These are phyloP conservation scores for Spizellomyces sp. DNA, from an alignment of 192 early-diverging fungal species.

Conservation along the genomic window DNA sequence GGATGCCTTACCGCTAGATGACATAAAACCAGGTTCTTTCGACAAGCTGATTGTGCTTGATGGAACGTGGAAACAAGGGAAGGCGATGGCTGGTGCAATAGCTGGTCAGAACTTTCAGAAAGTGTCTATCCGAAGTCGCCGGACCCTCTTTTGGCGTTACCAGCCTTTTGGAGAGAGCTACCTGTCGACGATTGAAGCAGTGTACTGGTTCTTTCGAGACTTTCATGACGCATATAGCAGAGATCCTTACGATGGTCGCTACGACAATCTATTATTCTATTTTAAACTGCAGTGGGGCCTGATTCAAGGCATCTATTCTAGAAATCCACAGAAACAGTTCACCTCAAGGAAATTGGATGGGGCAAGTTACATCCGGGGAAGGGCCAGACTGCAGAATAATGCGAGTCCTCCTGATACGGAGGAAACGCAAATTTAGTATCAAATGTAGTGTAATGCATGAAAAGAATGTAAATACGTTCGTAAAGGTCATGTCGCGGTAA, in stretches of 20 bases:
- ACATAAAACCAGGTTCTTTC: slow-evolving; percentile 49
- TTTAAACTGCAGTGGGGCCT: slow-evolving; percentile 88
- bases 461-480: no score
- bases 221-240: slow-evolving; percentile 49
- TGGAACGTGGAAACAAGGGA: slow-evolving; percentile 93
- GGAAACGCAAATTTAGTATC: background rate
- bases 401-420: background rate
- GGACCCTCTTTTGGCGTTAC: slow-evolving; percentile 91
- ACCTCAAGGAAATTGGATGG: slow-evolving; percentile 44
- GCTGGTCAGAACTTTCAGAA: slow-evolving; percentile 53
- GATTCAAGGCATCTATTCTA: slow-evolving; percentile 79
- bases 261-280: slow-evolving; percentile 89
- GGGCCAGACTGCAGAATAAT: background rate
- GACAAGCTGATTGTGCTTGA: slow-evolving; percentile 83
- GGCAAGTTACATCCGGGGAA: slow-evolving; percentile 40
- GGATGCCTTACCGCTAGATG: slow-evolving; percentile 67
- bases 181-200: slow-evolving; percentile 93
- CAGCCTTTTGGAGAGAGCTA: slow-evolving; percentile 74
- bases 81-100: slow-evolving; percentile 40
- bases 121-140: slow-evolving; percentile 56
- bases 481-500: no score
- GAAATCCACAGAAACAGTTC: slow-evolving; percentile 59
- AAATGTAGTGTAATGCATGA: no score
- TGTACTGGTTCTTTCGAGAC: slow-evolving; percentile 91
- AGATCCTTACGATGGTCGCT: slow-evolving; percentile 69